These are phyloP conservation scores for Ceratocystis alfenasii DNA, from an alignment of 2,329 filamentous ascomycete genomes.

Conservation along the genomic window DNA sequence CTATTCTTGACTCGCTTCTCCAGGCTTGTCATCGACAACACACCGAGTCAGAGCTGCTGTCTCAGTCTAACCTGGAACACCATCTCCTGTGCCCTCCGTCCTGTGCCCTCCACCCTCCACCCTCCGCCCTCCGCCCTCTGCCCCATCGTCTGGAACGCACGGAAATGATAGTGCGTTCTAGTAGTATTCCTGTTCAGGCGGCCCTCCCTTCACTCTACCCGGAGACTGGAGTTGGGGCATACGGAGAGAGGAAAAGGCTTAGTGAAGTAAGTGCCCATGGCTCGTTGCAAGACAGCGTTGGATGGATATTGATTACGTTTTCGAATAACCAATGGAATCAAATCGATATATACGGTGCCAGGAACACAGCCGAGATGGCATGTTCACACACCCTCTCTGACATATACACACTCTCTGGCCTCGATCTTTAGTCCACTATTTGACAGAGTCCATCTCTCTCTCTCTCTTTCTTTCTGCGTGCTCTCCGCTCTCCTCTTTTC, in stretches of 20 bases:
- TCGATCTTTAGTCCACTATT: background rate
- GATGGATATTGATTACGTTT: background rate
- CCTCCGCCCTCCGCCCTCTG: background rate
- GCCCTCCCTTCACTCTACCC: background rate
- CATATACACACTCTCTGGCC: background rate
- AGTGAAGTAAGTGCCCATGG: background rate
- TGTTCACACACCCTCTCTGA: background rate
- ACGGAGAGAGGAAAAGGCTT: background rate
- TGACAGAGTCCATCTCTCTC: too few relatives aligned
- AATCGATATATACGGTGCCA: background rate
- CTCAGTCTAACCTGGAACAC: too few relatives aligned
- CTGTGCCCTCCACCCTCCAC: background rate
- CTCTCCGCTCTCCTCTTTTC: background rate
- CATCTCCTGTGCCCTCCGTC: background rate
- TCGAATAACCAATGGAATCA: background rate
- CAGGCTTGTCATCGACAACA: too few relatives aligned
- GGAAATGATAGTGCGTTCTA: background rate
- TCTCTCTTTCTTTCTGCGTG: too few relatives aligned
- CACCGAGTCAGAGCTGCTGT: too few relatives aligned
- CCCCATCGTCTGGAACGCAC: background rate
- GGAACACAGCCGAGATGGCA: background rate
- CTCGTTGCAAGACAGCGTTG: background rate
- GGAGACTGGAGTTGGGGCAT: background rate
- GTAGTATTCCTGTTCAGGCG: background rate
- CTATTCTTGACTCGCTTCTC: background rate